These are phyloP conservation scores for Tolypocladium amazonense DNA, from an alignment of 2,329 filamentous ascomycete species.

Conservation along the genomic window DNA sequence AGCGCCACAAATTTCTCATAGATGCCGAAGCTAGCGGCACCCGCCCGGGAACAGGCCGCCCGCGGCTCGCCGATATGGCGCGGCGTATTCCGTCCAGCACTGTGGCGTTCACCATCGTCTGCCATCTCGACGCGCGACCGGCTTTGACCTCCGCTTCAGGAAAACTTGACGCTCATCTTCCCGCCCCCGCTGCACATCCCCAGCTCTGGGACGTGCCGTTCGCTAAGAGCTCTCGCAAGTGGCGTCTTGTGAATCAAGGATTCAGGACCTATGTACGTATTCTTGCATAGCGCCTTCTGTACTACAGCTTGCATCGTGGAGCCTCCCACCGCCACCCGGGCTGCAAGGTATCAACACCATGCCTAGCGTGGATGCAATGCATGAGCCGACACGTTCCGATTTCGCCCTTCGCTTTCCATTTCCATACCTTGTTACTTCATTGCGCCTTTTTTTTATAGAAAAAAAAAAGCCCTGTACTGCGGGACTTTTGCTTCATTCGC, in stretches of 20 bases:
- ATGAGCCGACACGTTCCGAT: not conserved
- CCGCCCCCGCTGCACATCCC: not conserved
- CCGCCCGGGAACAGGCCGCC: not conserved
- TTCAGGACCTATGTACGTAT: not conserved
- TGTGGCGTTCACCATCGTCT: not conserved
- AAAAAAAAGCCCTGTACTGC: too few relatives aligned
- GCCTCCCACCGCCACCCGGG: not conserved
- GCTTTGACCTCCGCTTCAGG: not conserved
- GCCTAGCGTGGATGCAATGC: not conserved
- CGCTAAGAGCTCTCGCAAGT: not conserved
- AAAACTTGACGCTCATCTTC: not conserved
- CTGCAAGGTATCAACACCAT: not conserved
- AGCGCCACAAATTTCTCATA: too few relatives aligned
- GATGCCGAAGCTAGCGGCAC: not conserved
- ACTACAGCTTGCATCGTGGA: not conserved
- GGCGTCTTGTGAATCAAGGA: not conserved
- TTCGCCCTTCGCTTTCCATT: not conserved
- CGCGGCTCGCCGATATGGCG: not conserved
- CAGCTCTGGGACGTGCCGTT: not conserved
- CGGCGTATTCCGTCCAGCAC: not conserved
- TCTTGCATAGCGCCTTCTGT: not conserved
- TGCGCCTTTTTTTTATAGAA: not conserved
- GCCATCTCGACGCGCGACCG: not conserved
- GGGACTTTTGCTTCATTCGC: not conserved
- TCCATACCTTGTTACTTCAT: not conserved